Evolutionary conservation across 257 asterid species (phyloP), one percentile per base, ranked within the genome.

Genomic region (Rauvolfia tetraphylla): DNA sequence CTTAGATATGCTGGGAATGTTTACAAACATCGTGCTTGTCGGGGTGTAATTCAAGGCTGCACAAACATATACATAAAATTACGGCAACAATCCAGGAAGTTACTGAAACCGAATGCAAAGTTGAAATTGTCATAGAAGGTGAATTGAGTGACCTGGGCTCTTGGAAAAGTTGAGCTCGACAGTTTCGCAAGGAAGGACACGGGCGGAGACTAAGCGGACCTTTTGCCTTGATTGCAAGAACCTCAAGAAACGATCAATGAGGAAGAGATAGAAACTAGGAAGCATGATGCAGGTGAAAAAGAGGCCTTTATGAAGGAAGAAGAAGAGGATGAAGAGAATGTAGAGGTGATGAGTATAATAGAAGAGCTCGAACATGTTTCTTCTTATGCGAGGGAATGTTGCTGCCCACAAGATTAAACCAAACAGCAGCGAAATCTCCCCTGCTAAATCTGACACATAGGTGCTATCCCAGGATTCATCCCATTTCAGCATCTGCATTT

Each of bases 241-340:
- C 79, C 99, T 88, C 83, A 95, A 73, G 81, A 80, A 95, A 2
- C 99, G 94, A 78, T 95, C 98, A 62, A 95, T 87, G 57, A 90
- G 25, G 78, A 91, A 95, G 80, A 95, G 97, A 76, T 87, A 93
- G 78, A 95, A 80, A 0, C 97, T 92, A 25, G 99, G 99, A 48
- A 95, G 95, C 97, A 95, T 95, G 42, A 95, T 93, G 86, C 90
- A 88, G 58, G 90, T 89, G 84, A 90, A 93, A 23, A 93, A 97
- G 74, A 90, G 86, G 81, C 98, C 97, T 62, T 89, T 84, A 68
- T 95, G 99, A 10, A 89, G 81, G 11, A 91, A 80, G 90, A 77
- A 89, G 93, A 95, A 91, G 75, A 90, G 67, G 83, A 95, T 81
- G 90, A 91, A 95, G 83, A 82, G 84, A 76, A 90, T 86, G 86